Evolutionary conservation across 495 filamentous ascomycete genomes (phyloP), one percentile per base, ranked within the genome.

Genomic region (Acidomyces sp.): DNA sequence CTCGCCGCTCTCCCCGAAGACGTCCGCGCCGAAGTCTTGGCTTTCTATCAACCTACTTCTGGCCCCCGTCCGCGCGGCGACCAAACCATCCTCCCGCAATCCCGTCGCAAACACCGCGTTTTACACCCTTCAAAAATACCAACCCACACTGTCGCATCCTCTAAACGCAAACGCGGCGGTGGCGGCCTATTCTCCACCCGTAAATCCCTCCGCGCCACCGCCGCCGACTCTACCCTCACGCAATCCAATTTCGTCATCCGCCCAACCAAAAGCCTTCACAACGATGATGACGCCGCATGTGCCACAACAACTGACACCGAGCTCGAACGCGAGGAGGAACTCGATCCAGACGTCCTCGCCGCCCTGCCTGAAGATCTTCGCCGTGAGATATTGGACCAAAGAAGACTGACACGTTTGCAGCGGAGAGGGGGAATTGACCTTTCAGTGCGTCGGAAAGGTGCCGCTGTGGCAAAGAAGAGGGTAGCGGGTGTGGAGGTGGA

Each of bases 311-410:
- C 30, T 31, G 45, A 34, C 13, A 30, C 50, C 26, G 52, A 52
- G 7, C 30, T 33, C 1, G 50, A 58, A 19, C 47, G 42, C 1
- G 37, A 57, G 23, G 56, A 57, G 6, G 70, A 71, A 6, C 56
- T 82, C 5, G 82, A 85, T 34, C 62, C 68, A 0, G 75, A 74
- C 4, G 86, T 90, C 59, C 74, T 94, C 23, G 74, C 78, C 10
- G 85, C 84, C 16, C 63, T 94, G 0, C 86, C 86, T 0, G 77
- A 81, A 39, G 82, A 93, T 37, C 70, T 94, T 34, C 75, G 83
- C 24, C 59, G 58, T 16, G 86, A 94, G 62, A 68, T 94, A 11
- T 56, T 93, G 6, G 75, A 69, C 4, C 77, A 93, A 50, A 75
- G 83, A 42, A 66, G 68, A 9, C 74, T 74, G 12, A 60, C 67